Base-by-base conservation (phyloP, 768 basidiomycete genomes). In the Boletus rubescentipes region DNA sequence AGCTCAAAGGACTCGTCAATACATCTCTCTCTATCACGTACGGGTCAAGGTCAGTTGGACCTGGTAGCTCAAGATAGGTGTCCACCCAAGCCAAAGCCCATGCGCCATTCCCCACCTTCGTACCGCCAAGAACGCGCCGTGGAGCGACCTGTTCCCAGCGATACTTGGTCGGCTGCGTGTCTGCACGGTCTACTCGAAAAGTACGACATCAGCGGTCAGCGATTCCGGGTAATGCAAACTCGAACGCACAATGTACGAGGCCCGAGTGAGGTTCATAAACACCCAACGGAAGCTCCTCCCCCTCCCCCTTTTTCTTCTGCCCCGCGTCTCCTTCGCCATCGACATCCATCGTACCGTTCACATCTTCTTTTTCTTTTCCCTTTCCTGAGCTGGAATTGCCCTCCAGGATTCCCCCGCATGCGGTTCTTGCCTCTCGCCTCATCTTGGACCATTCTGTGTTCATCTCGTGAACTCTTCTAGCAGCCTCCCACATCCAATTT, bases 401-500 rank as follows among this genome's bases (percentile, higher is more conserved):
- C 18, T 75, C 72, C 18, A 73, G 71, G 16, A 79, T 61, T 6
- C 82, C 81, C 10, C 84, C 80, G 18, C 78, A 79, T 46, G 75
- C 74, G 51, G 73, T 80, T 60, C 85, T 64, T 16, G 77, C 74
- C 46, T 84, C 81, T 59, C 69, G 75, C 57, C 90, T 73, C 65
- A 81, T 79, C 64, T 76, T 79, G 23, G 74, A 60, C 84, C 84
- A 91, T 58, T 84, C 84, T 29, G 79, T 73, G 45, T 85, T 86
- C 39, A 85, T 76, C 41, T 89, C 84, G 5, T 73, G 61, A 2
- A 85, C 84, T 32, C 87, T 78, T 61, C 74, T 77, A 1, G 93
- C 88, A 56, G 86, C 85, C 71, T 87, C 80, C 64, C 71, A 77
- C 90, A 98, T 95, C 94, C 94, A 98, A 65, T 96, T 96, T 61